Percentiles rank a stretch among this genome's conserved stretches.
phyloP scores from a whole-genome alignment of 768 basidiomycete genomes.

The Sporobolomyces roseus region DNA sequence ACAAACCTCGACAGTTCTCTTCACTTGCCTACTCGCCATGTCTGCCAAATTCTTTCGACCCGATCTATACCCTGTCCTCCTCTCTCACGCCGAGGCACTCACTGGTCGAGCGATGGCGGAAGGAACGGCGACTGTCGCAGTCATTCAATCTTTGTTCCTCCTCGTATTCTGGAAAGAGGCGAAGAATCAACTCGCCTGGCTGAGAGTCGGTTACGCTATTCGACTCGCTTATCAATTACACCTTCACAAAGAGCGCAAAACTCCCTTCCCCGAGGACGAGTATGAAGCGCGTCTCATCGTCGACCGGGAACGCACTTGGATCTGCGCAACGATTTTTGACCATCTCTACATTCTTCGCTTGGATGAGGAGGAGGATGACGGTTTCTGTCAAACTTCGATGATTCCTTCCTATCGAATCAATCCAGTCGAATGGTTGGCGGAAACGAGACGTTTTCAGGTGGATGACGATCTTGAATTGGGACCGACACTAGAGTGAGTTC shows the following conservation, averaged over 20 bases:
- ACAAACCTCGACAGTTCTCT: constrained; percentile 19
- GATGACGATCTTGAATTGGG: constrained; percentile 30
- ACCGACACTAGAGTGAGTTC: constrained; percentile 15
- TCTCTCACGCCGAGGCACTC: constrained; percentile 9
- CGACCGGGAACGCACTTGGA: constrained; percentile 26
- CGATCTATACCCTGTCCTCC: constrained; percentile 18
- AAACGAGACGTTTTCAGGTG: constrained; percentile 19
- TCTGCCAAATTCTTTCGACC: constrained; percentile 21
- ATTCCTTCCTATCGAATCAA: constrained; percentile 20
- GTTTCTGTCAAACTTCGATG: constrained; percentile 24
- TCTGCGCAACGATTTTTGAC: constrained; percentile 12
- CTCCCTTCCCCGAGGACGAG: constrained; percentile 4
- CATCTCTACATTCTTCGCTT: constrained; percentile 15
- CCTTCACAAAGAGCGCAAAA: constrained; percentile 6
- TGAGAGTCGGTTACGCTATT: constrained; percentile 26
- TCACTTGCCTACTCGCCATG: constrained; percentile 21
- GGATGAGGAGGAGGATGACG: constrained; percentile 16
- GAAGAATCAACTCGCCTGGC: constrained; percentile 15
- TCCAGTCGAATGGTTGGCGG: constrained; percentile 10
- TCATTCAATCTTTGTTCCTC: constrained; percentile 14
- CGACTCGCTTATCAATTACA: constrained; percentile 26
- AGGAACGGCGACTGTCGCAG: background rate
- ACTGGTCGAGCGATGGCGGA: constrained; percentile 16
- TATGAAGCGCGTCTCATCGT: constrained; percentile 4
- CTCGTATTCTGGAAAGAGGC: constrained; percentile 28